Conservation (phyloP, 441 rosid genomes). For the Erodium moschatum region DNA sequence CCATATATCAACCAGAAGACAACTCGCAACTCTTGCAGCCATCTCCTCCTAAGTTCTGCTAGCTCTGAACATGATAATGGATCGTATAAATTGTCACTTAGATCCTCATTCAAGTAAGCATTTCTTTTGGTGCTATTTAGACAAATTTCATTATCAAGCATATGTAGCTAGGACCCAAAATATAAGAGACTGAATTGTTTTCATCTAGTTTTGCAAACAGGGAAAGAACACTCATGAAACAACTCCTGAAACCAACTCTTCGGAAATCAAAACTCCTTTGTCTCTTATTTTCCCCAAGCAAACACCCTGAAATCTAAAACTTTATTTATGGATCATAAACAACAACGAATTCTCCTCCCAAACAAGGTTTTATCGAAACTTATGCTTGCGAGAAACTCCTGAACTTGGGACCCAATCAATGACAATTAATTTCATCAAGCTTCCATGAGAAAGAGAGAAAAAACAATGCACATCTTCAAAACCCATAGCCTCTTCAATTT, state of each 20-base stretch:
- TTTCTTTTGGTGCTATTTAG: too few species aligned
- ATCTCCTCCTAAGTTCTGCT: background rate
- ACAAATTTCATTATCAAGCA: too few species aligned
- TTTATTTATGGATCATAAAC: background rate
- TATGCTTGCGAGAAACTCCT: too few species aligned
- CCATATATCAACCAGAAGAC: background rate
- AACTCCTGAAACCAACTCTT: background rate
- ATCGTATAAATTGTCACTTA: too few species aligned
- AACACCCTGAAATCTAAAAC: background rate
- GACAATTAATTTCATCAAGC: too few species aligned
- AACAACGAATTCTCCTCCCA: background rate
- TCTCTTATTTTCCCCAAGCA: background rate
- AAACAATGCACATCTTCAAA: too few species aligned
- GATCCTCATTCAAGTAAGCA: too few species aligned
- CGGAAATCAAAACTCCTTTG: background rate
- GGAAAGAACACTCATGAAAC: background rate
- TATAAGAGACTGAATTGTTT: background rate
- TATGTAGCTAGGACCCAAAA: background rate
- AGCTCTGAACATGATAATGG: background rate
- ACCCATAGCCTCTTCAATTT: too few species aligned
- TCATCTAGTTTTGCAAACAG: background rate
- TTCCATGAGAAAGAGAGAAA: too few species aligned
- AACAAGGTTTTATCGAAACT: background rate
- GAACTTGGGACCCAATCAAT: too few species aligned
- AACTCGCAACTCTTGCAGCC: background rate